phyloP scores from a whole-genome alignment of 2,329 filamentous ascomycete species.

The Raffaelea deltoideospora region DNA sequence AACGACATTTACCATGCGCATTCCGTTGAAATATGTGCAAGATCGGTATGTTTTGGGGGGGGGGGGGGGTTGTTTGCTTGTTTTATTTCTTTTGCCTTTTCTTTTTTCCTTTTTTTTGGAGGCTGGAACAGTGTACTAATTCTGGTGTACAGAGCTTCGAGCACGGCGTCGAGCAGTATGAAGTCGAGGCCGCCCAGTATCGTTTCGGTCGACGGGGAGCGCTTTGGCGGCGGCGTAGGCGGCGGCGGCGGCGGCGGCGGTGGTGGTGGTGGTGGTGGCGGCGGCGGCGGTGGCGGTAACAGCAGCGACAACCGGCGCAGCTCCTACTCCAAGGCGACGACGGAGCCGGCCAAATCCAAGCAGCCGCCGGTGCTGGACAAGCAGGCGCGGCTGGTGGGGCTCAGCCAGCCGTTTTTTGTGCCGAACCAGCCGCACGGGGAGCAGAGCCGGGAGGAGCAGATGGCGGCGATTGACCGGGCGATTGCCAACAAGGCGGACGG shows the following conservation, averaged over 20 bases:
- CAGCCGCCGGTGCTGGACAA: conserved; percentile 37
- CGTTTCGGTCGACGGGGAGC: conserved; percentile 23
- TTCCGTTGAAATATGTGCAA: conserved; percentile 64
- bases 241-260: no score
- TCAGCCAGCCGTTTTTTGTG: conserved; percentile 71
- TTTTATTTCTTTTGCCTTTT: background rate
- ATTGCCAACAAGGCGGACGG: conserved; percentile 41
- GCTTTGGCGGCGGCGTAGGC: no score
- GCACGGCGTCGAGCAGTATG: conserved; percentile 38
- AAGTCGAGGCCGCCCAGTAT: conserved; percentile 34
- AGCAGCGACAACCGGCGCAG: conserved; percentile 18
- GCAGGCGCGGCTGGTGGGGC: conserved; percentile 64
- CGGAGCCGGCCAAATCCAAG: conserved; percentile 12
- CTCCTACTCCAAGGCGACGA: conserved; percentile 12
- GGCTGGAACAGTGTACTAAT: no score
- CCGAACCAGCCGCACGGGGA: conserved; percentile 21
- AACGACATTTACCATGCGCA: conserved; percentile 67
- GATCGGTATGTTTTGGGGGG: conserved; percentile 45
- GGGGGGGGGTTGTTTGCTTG: no score
- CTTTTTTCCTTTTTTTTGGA: no score
- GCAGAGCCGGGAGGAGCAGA: conserved; percentile 38
- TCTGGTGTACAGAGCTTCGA: conserved; percentile 32
- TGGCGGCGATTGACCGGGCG: conserved; percentile 49
- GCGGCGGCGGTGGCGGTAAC: no score
- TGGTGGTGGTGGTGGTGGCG: no score